Conservation (phyloP, 176 grass and related monocot species). For the Oryza nivara region DNA sequence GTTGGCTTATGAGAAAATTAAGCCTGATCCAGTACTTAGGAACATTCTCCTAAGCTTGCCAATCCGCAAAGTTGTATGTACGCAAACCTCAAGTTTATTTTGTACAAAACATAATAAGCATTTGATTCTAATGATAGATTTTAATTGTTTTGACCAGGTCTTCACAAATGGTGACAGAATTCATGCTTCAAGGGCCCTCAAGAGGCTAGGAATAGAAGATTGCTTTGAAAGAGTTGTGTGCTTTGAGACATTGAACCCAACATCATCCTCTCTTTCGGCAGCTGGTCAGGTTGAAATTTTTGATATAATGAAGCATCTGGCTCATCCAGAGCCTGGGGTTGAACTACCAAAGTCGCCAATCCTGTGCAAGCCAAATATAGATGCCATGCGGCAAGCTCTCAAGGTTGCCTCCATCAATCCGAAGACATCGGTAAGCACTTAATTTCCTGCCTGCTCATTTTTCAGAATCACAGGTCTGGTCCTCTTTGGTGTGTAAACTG, state of each 20-base stretch:
- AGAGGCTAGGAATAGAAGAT: slow-evolving; percentile 86
- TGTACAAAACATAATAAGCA: background rate
- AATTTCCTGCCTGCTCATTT: background rate
- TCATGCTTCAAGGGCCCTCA: slow-evolving; percentile 68
- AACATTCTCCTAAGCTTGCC: slow-evolving; percentile 78
- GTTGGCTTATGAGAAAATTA: slow-evolving; percentile 74
- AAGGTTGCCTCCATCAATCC: slow-evolving; percentile 73
- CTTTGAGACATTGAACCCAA: slow-evolving; percentile 80
- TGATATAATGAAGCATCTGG: slow-evolving; percentile 66
- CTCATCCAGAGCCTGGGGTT: slow-evolving; percentile 48
- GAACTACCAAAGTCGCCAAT: slow-evolving; percentile 73
- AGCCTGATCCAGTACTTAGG: slow-evolving; percentile 75
- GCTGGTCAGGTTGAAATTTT: slow-evolving; percentile 50
- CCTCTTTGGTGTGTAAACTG: background rate
- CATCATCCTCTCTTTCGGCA: slow-evolving; percentile 17
- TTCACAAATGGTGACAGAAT: slow-evolving; percentile 85
- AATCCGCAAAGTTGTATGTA: slow-evolving; percentile 81
- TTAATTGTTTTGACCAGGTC: slow-evolving; percentile 44
- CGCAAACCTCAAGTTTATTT: background rate
- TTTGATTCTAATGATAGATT: background rate
- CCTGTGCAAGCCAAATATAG: slow-evolving; percentile 74
- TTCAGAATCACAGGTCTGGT: background rate
- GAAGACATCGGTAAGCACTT: slow-evolving; percentile 61
- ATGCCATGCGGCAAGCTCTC: slow-evolving; percentile 74
- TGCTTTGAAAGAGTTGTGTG: slow-evolving; percentile 86